phyloP scores from a whole-genome alignment of 768 basidiomycete genomes.

The Podaxis sp. region DNA sequence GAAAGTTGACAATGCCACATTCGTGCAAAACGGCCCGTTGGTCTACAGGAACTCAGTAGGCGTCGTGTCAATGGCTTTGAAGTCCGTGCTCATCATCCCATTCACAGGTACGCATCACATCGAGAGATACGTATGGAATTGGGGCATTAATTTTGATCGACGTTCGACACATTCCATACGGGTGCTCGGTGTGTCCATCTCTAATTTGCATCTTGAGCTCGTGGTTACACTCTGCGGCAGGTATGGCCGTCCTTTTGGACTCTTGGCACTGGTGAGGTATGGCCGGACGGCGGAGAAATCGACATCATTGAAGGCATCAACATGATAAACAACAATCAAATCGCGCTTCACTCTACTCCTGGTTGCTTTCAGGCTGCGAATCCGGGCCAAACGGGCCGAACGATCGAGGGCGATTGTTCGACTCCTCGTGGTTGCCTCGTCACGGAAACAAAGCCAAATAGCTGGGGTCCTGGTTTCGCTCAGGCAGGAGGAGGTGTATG shows the following conservation, averaged over 20 bases:
- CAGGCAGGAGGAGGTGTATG: slow-evolving; percentile 73
- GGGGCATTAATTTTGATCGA: slow-evolving; percentile 48
- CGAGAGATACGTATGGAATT: slow-evolving; percentile 39
- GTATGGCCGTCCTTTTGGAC: slow-evolving; percentile 56
- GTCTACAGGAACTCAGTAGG: slow-evolving; percentile 49
- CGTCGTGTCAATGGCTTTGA: slow-evolving; percentile 15
- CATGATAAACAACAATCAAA: slow-evolving; percentile 64
- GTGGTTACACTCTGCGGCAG: slow-evolving; percentile 20
- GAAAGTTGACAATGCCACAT: slow-evolving; percentile 70
- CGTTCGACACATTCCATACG: slow-evolving; percentile 47
- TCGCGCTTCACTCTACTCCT: slow-evolving; percentile 70
- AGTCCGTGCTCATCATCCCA: not conserved
- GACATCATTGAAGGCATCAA: slow-evolving; percentile 86
- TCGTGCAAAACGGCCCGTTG: slow-evolving; percentile 33
- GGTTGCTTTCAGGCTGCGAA: slow-evolving; percentile 40
- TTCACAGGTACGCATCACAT: slow-evolving; percentile 44
- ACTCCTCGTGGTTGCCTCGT: slow-evolving; percentile 67
- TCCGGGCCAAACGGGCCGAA: slow-evolving; percentile 45
- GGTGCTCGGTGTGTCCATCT: slow-evolving; percentile 45
- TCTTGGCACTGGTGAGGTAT: slow-evolving; percentile 35
- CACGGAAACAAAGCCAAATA: slow-evolving; percentile 53
- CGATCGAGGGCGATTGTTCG: slow-evolving; percentile 57
- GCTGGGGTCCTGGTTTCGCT: slow-evolving; percentile 70
- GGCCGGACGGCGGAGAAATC: slow-evolving; percentile 51
- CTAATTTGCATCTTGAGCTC: not conserved